phyloP scores from a whole-genome alignment of 768 basidiomycete genomes.

The Leccinellum luteum region DNA sequence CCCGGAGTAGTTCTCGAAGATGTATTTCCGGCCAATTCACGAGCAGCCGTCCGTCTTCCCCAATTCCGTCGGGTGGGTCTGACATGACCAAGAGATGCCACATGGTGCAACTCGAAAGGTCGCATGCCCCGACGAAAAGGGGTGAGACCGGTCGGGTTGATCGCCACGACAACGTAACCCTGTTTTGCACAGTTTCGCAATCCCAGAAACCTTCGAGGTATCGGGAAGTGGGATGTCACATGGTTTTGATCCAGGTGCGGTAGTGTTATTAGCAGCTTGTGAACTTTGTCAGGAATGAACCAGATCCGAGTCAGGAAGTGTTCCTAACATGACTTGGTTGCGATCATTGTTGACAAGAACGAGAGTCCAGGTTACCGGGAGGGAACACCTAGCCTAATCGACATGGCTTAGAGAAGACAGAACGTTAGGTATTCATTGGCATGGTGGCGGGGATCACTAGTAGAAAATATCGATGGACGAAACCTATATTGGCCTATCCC shows the following conservation, averaged over 20 bases:
- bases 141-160: conserved; percentile 94
- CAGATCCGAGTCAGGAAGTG: background rate
- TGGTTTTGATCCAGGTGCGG: conserved; percentile 49
- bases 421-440: conserved; percentile 37
- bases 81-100: background rate
- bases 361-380: conserved; percentile 63
- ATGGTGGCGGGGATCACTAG: background rate
- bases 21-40: conserved; percentile 75
- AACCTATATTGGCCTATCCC: background rate
- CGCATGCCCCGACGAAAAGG: conserved; percentile 79
- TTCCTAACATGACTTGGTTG: conserved; percentile 46
- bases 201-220: conserved; percentile 77
- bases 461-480: background rate
- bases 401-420: conserved; percentile 65
- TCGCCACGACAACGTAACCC: conserved; percentile 83
- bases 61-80: conserved; percentile 79
- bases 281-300: conserved; percentile 47
- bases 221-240: conserved; percentile 59
- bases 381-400: conserved; percentile 63
- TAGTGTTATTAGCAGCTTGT: conserved; percentile 63
- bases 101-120: background rate
- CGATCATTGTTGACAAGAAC: conserved; percentile 66
- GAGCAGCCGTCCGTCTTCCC: conserved; percentile 78
- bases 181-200: conserved; percentile 64
- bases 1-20: conserved; percentile 69